Base-by-base conservation (phyloP, 495 filamentous ascomycete species). In the Penicillium psychrofluorescens region DNA sequence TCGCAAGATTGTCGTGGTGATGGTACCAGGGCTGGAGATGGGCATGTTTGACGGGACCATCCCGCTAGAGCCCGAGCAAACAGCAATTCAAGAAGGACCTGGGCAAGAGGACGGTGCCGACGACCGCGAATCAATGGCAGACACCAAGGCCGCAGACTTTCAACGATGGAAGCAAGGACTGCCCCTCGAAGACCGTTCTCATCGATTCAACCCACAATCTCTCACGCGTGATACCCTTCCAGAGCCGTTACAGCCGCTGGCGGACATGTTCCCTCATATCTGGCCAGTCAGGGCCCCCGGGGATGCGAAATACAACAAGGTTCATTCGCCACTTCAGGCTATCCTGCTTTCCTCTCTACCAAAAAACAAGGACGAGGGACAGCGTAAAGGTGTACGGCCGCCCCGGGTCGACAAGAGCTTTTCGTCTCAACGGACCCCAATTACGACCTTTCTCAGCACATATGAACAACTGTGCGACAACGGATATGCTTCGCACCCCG, bases 261-360 rank as follows among this genome's bases (percentile, higher is more conserved):
- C 84, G n/a, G 77, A 85, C 36, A 83, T 95, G 55, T 98, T 98
- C 46, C 70, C 79, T 6, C 82, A 89, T 48, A 67, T 94, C 27
- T 98, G 91, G 92, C 92, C 92, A 1, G 78, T 95, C 33, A 82
- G 78, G 52, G 82, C 88, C 1, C 83, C 86, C 0, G 92, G 90
- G 6, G 91, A 97, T 49, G 81, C 84, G 44, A 88, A 83, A 61
- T 80, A 78, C 49, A 76, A 76, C 50, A 85, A 76, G 50, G 75
- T 98, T 45, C 83, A 87, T 56, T 98, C 92, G 2, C 90, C 94
- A 2, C 58, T 97, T 5, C 77, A 84, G 39, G 76, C 84, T 1
- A 84, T 91, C 56, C 79, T 98, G 48, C 77, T 84, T 35, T 79
- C 87, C 2, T 74, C 81, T 1, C 68, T 90, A 7, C 71, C 78